These are phyloP conservation scores for Prunus dulcis DNA, from an alignment of 306 rosid genomes.

Conservation along the genomic window DNA sequence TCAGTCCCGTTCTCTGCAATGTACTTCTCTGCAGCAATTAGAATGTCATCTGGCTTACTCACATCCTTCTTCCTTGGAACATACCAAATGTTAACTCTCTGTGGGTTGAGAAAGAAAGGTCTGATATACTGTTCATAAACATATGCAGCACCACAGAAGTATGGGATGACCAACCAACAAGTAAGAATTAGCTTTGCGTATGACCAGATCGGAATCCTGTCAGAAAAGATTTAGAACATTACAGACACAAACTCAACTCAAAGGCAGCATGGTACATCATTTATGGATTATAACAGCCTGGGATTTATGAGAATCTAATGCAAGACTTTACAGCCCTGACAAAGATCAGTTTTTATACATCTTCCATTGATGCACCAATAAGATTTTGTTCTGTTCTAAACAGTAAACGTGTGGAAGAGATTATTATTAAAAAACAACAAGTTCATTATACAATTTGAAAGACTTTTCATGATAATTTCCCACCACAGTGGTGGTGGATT, in stretches of 20 bases:
- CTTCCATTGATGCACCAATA: not conserved
- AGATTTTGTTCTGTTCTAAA: not conserved
- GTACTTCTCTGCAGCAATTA: constrained; percentile 88
- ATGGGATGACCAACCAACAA: constrained; percentile 94
- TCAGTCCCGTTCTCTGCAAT: constrained; percentile 70
- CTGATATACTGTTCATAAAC: constrained; percentile 88
- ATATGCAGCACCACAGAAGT: constrained; percentile 89
- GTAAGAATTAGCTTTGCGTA: constrained; percentile 77
- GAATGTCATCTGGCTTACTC: constrained; percentile 61
- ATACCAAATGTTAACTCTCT: constrained; percentile 83
- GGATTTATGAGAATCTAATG: not conserved
- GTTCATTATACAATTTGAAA: not conserved
- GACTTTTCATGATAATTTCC: not conserved
- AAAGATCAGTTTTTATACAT: not conserved
- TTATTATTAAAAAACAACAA: not conserved
- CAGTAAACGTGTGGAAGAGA: not conserved
- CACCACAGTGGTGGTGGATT: no score
- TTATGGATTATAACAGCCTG: not conserved
- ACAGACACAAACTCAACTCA: not conserved
- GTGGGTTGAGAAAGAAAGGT: constrained; percentile 67
- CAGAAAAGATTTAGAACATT: constrained; percentile 23
- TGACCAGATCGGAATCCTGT: constrained; percentile 95
- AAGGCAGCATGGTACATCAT: not conserved
- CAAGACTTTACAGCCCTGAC: not conserved
- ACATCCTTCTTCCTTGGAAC: constrained; percentile 78